Conservation (phyloP, 2,329 filamentous ascomycete genomes). For the Trichoderma atroviride region DNA sequence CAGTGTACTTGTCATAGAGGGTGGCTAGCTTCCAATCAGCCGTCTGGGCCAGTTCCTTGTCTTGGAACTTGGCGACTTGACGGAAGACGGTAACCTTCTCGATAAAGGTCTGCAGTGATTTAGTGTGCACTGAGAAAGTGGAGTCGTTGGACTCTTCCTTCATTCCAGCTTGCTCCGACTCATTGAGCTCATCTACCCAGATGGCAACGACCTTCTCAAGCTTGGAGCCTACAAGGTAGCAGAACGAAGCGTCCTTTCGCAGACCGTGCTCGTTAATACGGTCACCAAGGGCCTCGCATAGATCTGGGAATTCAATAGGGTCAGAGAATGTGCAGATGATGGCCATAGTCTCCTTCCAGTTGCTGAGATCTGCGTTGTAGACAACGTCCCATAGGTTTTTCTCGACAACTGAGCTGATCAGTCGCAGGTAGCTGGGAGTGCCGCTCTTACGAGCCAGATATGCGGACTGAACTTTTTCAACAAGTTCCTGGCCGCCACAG, state of each 20-base stretch:
- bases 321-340: constrained; percentile 94
- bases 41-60: constrained; percentile 69
- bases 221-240: constrained; percentile 93
- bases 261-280: constrained; percentile 77
- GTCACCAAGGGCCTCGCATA: constrained; percentile 94
- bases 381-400: constrained; percentile 99
- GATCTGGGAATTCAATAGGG: constrained; percentile 85
- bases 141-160: constrained; percentile 72
- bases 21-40: constrained; percentile 86
- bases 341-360: constrained; percentile 98
- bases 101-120: constrained; percentile 87
- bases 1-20: constrained; percentile 92
- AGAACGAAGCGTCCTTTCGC: constrained; percentile 92
- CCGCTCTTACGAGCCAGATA: constrained; percentile 84
- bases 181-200: constrained; percentile 87
- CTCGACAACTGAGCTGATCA: constrained; percentile 87
- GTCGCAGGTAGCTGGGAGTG: constrained; percentile 86
- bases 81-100: constrained; percentile 99
- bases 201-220: constrained; percentile 95
- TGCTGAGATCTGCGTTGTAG: constrained; percentile 87
- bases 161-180: constrained; percentile 75
- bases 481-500: constrained; percentile 88
- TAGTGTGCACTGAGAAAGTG: constrained; percentile 88
- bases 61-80: constrained; percentile 87
- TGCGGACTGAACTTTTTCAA: constrained; percentile 89